Conservation (phyloP, 2,329 filamentous ascomycete species). For the Scedosporium dehoogii region DNA sequence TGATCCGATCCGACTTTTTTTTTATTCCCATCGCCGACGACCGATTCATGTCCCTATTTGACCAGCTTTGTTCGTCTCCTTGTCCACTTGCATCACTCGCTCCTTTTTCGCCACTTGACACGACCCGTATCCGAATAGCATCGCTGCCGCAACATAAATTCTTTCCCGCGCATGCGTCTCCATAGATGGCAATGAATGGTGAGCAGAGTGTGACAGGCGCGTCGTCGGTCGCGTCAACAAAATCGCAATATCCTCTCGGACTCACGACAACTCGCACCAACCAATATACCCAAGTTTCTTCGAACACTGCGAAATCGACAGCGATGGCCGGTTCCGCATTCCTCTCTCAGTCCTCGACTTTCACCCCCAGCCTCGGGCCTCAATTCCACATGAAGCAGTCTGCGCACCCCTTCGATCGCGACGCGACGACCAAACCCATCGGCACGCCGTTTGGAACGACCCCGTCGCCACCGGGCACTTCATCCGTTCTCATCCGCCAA, state of each 20-base stretch:
- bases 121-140: neutral
- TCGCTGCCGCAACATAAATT: conserved; percentile 1
- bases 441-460: conserved; percentile 23
- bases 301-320: neutral
- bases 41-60: neutral
- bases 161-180: conserved; percentile 17
- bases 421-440: conserved; percentile 26
- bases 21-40: neutral
- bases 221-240: conserved; percentile 16
- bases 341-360: neutral
- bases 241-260: conserved; percentile 8
- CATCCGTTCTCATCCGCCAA: conserved; percentile 39
- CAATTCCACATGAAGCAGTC: conserved; percentile 4
- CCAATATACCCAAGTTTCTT: neutral
- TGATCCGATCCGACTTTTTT: neutral
- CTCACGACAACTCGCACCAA: neutral
- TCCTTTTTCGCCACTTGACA: neutral
- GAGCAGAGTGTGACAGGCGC: conserved; percentile 14
- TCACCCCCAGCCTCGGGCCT: neutral
- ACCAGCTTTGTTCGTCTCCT: neutral
- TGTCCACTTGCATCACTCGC: neutral
- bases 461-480: conserved; percentile 12
- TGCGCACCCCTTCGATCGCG: conserved; percentile 26
- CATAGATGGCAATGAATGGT: conserved; percentile 20
- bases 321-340: conserved; percentile 2